Percentiles rank a stretch among this genome's conserved stretches.
Conservation (phyloP, 345 rosid species). For the Orychophragmus violaceus region DNA sequence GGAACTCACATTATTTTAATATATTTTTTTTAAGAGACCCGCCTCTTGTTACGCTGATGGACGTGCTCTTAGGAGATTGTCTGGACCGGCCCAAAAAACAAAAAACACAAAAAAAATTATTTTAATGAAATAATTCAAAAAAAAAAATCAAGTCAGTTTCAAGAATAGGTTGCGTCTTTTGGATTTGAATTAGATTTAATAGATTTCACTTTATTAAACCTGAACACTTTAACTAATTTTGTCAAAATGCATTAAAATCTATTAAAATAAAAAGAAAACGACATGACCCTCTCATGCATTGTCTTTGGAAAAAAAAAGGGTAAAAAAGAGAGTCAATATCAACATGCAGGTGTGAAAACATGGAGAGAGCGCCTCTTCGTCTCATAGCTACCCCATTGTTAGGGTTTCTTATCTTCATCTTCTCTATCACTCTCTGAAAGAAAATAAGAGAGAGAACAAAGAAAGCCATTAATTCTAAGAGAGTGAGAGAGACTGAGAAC, state of each 20-base stretch:
- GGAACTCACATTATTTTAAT: too few relatives aligned
- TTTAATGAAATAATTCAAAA: too few relatives aligned
- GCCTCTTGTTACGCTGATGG: too few relatives aligned
- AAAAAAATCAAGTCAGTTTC: too few relatives aligned
- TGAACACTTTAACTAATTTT: not conserved
- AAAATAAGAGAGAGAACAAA: not conserved
- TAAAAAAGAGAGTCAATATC: conserved; percentile 17
- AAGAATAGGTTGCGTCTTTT: not conserved
- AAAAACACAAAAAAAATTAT: too few relatives aligned
- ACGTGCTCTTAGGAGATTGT: too few relatives aligned
- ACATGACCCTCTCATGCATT: too few relatives aligned
- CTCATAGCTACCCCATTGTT: conserved; percentile 24
- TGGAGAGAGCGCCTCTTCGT: conserved; percentile 17
- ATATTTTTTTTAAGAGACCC: too few relatives aligned
- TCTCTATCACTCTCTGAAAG: conserved; percentile 9
- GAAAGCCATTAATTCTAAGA: not conserved
- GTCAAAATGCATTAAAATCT: conserved; percentile 1
- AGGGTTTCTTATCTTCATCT: conserved; percentile 32
- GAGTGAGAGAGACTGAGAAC: conserved; percentile 78
- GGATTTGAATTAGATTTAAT: conserved; percentile 16
- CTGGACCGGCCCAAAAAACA: too few relatives aligned
- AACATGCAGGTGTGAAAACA: conserved; percentile 28
- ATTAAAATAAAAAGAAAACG: not conserved
- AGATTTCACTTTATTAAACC: conserved; percentile 1
- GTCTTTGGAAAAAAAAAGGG: not conserved